These are phyloP conservation scores for Neofusicoccum parvum DNA, from an alignment of 2,329 filamentous ascomycete genomes.

Conservation along the genomic window DNA sequence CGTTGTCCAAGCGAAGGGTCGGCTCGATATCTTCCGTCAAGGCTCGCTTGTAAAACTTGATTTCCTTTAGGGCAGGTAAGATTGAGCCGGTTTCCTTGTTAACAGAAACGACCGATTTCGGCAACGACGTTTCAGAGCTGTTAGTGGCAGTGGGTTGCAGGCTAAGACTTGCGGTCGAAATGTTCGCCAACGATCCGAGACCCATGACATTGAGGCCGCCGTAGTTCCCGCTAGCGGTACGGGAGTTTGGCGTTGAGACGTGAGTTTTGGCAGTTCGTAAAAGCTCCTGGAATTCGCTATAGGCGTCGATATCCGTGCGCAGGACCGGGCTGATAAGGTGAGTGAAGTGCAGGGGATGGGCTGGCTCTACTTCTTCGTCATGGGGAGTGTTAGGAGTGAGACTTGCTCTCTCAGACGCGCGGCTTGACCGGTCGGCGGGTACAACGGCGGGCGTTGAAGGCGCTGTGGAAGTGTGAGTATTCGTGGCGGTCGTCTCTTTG, in stretches of 20 bases:
- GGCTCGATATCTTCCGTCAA: slow-evolving; percentile 92
- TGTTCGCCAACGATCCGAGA: slow-evolving; percentile 51
- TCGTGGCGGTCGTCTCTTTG: slow-evolving; percentile 53
- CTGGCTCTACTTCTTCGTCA: slow-evolving; percentile 58
- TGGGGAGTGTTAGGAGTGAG: slow-evolving; percentile 47
- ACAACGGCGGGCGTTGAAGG: slow-evolving; percentile 77
- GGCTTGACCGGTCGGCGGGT: slow-evolving; percentile 58
- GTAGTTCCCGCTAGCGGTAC: slow-evolving; percentile 73
- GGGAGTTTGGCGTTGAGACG: slow-evolving; percentile 62
- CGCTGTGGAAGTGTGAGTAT: slow-evolving; percentile 65
- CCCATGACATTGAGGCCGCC: slow-evolving; percentile 63
- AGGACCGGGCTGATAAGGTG: slow-evolving; percentile 83
- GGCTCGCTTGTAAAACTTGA: slow-evolving; percentile 89
- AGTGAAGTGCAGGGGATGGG: slow-evolving; percentile 72
- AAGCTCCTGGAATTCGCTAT: slow-evolving; percentile 81
- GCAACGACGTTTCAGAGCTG: slow-evolving; percentile 53
- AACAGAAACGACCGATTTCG: slow-evolving; percentile 46
- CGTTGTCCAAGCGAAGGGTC: slow-evolving; percentile 83
- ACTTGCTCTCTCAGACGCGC: slow-evolving; percentile 63
- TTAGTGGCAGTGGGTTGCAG: slow-evolving; percentile 27
- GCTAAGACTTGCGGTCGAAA: slow-evolving; percentile 35
- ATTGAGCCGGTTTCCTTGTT: slow-evolving; percentile 35
- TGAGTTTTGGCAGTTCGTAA: slow-evolving; percentile 61
- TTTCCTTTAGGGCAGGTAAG: slow-evolving; percentile 76
- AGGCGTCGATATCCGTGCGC: slow-evolving; percentile 77